A percentile compares a stretch with the other conserved stretches of the same genome.
These are phyloP conservation scores for Cubamyces sp. DNA, from an alignment of 768 basidiomycete genomes.

Conservation along the genomic window DNA sequence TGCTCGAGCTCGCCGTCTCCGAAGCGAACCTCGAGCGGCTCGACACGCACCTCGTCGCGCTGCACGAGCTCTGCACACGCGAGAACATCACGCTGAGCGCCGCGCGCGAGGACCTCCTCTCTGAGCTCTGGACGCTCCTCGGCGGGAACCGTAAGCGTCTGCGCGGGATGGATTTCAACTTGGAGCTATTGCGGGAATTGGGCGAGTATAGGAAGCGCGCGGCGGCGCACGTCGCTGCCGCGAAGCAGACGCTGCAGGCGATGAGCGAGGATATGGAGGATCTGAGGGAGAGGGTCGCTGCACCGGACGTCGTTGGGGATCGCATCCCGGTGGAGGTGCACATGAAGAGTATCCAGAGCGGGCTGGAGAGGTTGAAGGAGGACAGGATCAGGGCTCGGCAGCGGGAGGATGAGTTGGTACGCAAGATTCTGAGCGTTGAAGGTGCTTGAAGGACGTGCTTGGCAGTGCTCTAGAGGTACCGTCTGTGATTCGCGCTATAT, in stretches of 20 bases:
- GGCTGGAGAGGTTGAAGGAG: slow-evolving; percentile 64
- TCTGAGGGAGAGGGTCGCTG: slow-evolving; percentile 69
- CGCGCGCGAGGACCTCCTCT: slow-evolving; percentile 59
- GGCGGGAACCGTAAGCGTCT: slow-evolving; percentile 61
- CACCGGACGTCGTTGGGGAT: slow-evolving; percentile 64
- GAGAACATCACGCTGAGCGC: slow-evolving; percentile 54
- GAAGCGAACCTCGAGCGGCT: slow-evolving; percentile 59
- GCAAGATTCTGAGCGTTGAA: slow-evolving; percentile 27
- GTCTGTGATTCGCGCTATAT: not conserved
- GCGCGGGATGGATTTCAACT: slow-evolving; percentile 54
- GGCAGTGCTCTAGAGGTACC: not conserved
- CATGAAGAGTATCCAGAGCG: slow-evolving; percentile 68
- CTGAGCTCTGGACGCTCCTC: slow-evolving; percentile 68
- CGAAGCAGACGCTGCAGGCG: slow-evolving; percentile 60
- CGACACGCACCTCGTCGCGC: slow-evolving; percentile 57
- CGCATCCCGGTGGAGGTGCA: slow-evolving; percentile 73
- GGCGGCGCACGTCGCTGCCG: slow-evolving; percentile 64
- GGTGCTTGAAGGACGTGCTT: not conserved
- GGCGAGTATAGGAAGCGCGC: slow-evolving; percentile 64
- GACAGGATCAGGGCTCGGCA: slow-evolving; percentile 55
- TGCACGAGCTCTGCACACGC: slow-evolving; percentile 62
- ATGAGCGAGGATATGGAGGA: slow-evolving; percentile 81
- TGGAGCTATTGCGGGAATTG: slow-evolving; percentile 57
- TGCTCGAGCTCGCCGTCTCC: slow-evolving; percentile 69
- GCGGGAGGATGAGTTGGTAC: slow-evolving; percentile 44